Conservation (phyloP, 176 grass and related monocot species). For the Tillandsia leiboldiana region DNA sequence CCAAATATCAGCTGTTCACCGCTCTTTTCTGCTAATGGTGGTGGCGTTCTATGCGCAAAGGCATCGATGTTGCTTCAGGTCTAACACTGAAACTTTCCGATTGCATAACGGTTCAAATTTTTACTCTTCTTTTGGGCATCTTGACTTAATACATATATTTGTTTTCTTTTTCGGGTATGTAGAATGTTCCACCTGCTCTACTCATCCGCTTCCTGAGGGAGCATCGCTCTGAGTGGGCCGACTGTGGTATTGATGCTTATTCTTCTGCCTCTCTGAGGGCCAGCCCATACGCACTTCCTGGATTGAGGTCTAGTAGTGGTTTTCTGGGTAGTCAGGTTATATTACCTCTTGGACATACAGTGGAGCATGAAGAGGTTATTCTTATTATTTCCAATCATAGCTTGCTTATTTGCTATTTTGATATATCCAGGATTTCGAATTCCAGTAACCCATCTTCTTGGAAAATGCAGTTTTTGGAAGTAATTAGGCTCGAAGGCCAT, state of each 20-base stretch:
- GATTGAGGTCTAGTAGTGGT: conserved; percentile 45
- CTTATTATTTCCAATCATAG: neutral
- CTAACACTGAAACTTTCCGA: neutral
- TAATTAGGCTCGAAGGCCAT: conserved; percentile 83
- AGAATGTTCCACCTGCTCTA: conserved; percentile 91
- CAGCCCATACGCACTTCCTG: conserved; percentile 58
- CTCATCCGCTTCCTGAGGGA: conserved; percentile 91
- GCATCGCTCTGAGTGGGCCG: conserved; percentile 95
- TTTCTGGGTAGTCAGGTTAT: conserved; percentile 79
- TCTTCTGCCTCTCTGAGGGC: conserved; percentile 67
- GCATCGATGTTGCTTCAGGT: conserved; percentile 97
- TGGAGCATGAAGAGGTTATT: conserved; percentile 88
- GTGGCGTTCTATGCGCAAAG: conserved; percentile 91
- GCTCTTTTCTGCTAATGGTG: conserved; percentile 48
- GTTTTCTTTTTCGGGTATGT: conserved; percentile 11
- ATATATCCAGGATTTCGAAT: neutral
- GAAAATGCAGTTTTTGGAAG: conserved; percentile 65
- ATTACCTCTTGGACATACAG: conserved; percentile 66
- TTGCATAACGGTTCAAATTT: neutral
- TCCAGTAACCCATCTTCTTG: neutral
- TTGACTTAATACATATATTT: neutral
- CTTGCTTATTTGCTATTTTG: neutral
- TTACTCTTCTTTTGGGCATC: neutral
- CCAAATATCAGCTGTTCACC: conserved; percentile 42
- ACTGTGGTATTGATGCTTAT: conserved; percentile 86